Evolutionary conservation across 371 early-diverging fungal genomes (phyloP).

Genomic region (Mucor ambiguus): DNA sequence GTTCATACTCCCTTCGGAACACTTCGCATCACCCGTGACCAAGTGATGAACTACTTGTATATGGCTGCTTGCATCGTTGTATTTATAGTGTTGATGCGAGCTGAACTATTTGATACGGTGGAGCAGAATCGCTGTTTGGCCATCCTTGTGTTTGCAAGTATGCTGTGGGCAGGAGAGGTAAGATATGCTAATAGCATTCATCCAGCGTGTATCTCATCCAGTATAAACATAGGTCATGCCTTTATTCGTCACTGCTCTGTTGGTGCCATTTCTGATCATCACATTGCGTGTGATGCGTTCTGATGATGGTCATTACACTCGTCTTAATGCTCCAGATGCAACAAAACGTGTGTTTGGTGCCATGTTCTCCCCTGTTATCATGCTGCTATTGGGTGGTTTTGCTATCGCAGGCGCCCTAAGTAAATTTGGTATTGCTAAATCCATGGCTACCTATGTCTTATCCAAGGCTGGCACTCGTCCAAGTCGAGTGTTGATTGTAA

Average conservation of each 20-base stretch:
- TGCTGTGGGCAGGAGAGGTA: conserved; percentile 95
- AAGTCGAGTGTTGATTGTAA: conserved; percentile 68
- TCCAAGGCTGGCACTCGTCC: conserved; percentile 72
- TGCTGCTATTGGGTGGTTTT: conserved; percentile 95
- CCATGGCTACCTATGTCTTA: conserved; percentile 66
- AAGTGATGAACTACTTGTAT: conserved; percentile 40
- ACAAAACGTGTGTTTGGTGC: conserved; percentile 85
- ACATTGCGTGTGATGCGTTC: conserved; percentile 80
- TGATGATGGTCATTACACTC: conserved; percentile 46
- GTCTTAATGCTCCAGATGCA: conserved; percentile 68
- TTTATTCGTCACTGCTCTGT: conserved; percentile 88
- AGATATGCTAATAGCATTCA: not conserved
- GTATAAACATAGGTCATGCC: conserved; percentile 77
- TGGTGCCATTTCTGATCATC: conserved; percentile 89
- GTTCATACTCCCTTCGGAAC: conserved; percentile 53
- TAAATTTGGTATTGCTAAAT: conserved; percentile 70
- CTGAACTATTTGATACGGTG: conserved; percentile 57
- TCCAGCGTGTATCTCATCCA: not conserved
- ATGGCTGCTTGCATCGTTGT: conserved; percentile 52
- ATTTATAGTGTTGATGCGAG: conserved; percentile 56
- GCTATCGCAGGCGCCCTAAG: conserved; percentile 84
- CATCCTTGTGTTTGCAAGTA: conserved; percentile 83
- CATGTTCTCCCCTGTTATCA: conserved; percentile 95
- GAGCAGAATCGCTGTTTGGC: conserved; percentile 88
- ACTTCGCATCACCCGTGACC: conserved; percentile 41